Conservation (phyloP, 495 filamentous ascomycete species). For the Pyrenopolyporus hunteri region DNA sequence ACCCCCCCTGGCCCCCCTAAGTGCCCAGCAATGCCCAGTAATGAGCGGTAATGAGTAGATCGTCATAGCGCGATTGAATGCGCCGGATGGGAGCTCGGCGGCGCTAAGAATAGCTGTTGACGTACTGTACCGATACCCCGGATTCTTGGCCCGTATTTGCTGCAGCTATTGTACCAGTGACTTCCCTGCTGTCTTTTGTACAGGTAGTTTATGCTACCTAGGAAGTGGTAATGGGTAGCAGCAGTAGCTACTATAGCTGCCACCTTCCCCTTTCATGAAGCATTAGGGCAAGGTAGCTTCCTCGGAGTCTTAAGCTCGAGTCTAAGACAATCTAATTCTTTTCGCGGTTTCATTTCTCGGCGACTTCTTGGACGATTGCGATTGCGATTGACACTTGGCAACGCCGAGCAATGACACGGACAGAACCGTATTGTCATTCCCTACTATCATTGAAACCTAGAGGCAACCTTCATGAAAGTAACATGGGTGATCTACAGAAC, state of each 20-base stretch:
- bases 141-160: slow-evolving; percentile 23
- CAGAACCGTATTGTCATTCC: too few relatives aligned
- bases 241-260: too few relatives aligned
- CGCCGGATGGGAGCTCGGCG: background rate
- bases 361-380: background rate
- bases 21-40: slow-evolving; percentile 1
- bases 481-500: too few relatives aligned
- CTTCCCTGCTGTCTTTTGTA: slow-evolving; percentile 1
- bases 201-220: too few relatives aligned
- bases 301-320: slow-evolving; percentile 1
- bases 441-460: too few relatives aligned
- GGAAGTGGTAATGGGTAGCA: too few relatives aligned
- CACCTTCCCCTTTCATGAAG: background rate
- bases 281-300: background rate
- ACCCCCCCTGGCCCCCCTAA: too few relatives aligned
- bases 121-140: slow-evolving; percentile 29
- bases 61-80: slow-evolving; percentile 22
- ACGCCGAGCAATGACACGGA: too few relatives aligned
- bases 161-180: slow-evolving; percentile 2
- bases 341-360: background rate
- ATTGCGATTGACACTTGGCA: too few relatives aligned
- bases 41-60: slow-evolving; percentile 4
- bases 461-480: too few relatives aligned
- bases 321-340: background rate
- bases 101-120: slow-evolving; percentile 19